A percentile compares a stretch with the other conserved stretches of the same genome.
Evolutionary conservation across 2,329 filamentous ascomycete species (phyloP).

Genomic region (Xylariaceae sp.): DNA sequence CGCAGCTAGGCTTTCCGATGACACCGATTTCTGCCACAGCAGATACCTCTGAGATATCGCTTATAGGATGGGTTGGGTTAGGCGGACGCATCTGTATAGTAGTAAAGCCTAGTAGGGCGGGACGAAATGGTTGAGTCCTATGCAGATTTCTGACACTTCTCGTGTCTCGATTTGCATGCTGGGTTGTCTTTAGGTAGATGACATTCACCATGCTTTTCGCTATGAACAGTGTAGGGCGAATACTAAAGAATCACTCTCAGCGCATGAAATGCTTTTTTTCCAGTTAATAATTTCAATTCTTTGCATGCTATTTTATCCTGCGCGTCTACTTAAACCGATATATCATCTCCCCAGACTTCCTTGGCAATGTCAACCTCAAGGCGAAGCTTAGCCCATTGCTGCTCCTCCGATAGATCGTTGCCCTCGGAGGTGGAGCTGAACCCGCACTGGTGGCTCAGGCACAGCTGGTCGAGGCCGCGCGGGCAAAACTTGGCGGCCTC

Average conservation of each 20-base stretch:
- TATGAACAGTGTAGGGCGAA: too few species aligned
- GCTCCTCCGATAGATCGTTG: conserved; percentile 51
- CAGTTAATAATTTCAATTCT: background rate
- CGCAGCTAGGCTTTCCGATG: background rate
- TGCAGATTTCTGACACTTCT: background rate
- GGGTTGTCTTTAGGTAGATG: background rate
- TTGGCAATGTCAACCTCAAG: conserved; percentile 55
- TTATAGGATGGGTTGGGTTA: conserved; percentile 3
- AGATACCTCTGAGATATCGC: conserved; percentile 11
- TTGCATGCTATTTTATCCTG: background rate
- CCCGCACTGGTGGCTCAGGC: conserved; percentile 54
- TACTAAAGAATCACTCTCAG: background rate
- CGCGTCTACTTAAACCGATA: conserved; percentile 22
- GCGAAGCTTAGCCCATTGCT: conserved; percentile 55
- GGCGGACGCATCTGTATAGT: conserved; percentile 14
- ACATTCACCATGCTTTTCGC: too few species aligned
- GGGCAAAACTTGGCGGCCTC: conserved; percentile 46
- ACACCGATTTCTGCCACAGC: background rate
- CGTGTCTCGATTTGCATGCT: background rate
- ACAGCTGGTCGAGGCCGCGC: conserved; percentile 51
- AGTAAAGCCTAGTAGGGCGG: background rate
- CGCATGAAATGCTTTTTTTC: background rate
- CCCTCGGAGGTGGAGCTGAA: conserved; percentile 55
- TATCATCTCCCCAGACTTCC: conserved; percentile 51
- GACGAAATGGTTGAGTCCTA: background rate